Percentiles rank a stretch among this genome's conserved stretches.
Conservation (phyloP, 2,329 filamentous ascomycete genomes). For the Colletotrichum liriopes region DNA sequence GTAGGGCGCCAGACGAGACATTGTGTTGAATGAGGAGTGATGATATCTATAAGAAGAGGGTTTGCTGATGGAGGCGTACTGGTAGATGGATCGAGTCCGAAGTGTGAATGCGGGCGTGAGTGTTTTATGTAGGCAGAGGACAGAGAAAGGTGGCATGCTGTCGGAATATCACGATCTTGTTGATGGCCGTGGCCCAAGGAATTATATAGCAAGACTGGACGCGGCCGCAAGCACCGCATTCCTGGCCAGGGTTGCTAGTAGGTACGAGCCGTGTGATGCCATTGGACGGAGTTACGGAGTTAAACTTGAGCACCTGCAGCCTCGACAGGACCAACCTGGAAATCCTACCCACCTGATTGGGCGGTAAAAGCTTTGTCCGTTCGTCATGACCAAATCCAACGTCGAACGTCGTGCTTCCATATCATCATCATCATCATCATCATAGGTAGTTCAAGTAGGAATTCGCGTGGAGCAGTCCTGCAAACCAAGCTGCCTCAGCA, state of each 20-base stretch:
- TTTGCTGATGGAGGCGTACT: neutral
- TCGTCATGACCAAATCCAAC: neutral
- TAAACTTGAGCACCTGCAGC: neutral
- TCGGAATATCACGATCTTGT: neutral
- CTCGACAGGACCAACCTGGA: too few relatives aligned
- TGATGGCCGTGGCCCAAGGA: too few relatives aligned
- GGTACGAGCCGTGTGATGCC: neutral
- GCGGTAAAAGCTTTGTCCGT: neutral
- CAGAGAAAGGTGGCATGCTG: neutral
- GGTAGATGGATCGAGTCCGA: neutral
- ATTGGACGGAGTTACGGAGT: neutral
- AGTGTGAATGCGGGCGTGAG: neutral
- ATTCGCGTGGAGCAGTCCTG: too few relatives aligned
- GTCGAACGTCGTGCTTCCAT: too few relatives aligned
- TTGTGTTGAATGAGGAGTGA: neutral
- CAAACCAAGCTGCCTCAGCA: too few relatives aligned
- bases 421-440: too few relatives aligned
- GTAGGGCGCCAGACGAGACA: slow-evolving; percentile 38
- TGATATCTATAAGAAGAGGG: neutral
- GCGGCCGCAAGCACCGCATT: slow-evolving; percentile 11
- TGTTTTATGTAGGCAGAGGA: neutral
- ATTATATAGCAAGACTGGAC: neutral
- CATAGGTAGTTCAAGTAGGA: too few relatives aligned
- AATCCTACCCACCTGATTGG: neutral
- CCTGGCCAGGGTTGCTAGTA: neutral